Evolutionary conservation across 2,329 filamentous ascomycete species (phyloP), one percentile per base, ranked within the genome.

Genomic region (Cordyceps javanica): DNA sequence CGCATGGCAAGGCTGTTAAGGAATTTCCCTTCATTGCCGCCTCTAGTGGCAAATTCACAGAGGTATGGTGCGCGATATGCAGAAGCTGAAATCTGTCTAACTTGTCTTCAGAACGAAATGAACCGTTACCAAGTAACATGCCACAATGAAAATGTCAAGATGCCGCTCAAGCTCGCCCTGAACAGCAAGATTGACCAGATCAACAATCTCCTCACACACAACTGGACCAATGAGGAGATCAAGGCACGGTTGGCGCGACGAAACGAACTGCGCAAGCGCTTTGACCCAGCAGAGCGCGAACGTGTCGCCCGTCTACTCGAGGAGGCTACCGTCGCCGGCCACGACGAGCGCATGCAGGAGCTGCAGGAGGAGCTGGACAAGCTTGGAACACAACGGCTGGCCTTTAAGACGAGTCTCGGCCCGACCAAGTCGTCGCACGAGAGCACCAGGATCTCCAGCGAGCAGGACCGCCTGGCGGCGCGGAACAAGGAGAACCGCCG

Each of bases 11-110:
- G 65, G 81, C 89, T 0, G 82, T 91, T 67, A 88, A 88, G 69
- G 86, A 92, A 36, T 97, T 91, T 74, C 91, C 92, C 5, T 97
- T 97, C 71, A 87, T 94, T 61, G 87, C 88, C 61, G 92, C 93
- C 68, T 97, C 94, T 0, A 92, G 96, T 70, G 85, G 86, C 51
- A 78, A 81, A 42, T 89, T 97, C 67, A 90, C 88, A n/a, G 91
- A 94, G 72, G 88, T 90, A 76, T 62, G 79, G 70, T 48, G 9
- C 9, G 14, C 11, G 32, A 21, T 9, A 41, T 38, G 10, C 25
- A 16, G 60, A 2, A 19, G 14, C n/a, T 38, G 9, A 9, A 23
- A 13, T 8, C 13, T 26, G 13, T 60, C 67, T 74, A 59, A 71
- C 63, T 38, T 59, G 41, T 10, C 62, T 16, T 34, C 55, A 94